Evolutionary conservation across 768 basidiomycete genomes (phyloP), one percentile per base, ranked within the genome.

Genomic region (Neoboletus brunneissimus): DNA sequence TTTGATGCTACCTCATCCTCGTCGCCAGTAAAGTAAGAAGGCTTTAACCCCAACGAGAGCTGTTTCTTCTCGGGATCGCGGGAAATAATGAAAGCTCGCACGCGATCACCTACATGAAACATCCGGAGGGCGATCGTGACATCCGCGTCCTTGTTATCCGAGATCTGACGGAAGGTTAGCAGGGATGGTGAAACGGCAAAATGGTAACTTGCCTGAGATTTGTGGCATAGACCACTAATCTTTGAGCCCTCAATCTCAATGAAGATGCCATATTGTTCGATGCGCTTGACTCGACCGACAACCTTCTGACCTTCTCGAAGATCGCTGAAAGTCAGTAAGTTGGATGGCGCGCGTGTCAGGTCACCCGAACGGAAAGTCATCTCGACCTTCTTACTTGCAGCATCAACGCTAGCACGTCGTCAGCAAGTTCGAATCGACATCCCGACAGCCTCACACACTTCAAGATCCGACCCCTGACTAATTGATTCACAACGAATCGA

Each of bases 261-360:
- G 74, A 98, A 98, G n/a, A 97, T 77, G 15, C 96, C 96, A 61
- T 92, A 98, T 41, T 84, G 81, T 71, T 95, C 92, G 12, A 95
- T 78, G 59, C 81, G 85, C 71, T 89, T 93, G 54, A 98, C 83
- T 25, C 77, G 75, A 6, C 90, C 93, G 35, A 83, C 78, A 32
- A 97, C 79, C 65, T 90, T 94, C 66, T 94, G 87, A 40, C 91
- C 94, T 62, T 85, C 82, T 34, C 77, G 75, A 48, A 95, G 81
- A 68, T 91, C 86, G 34, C 74, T 67, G 10, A 84, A 57, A 12
- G 77, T 72, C 37, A 83, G 62, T 10, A 64, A 64, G 4, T 76
- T 71, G 4, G 76, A 64, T 25, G 61, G 61, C 20, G 73, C 61
- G 54, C 75, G 77, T 45, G 76, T 76, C 38, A 80, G 64, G 57